Evolutionary conservation across 495 filamentous ascomycete genomes (phyloP).

Genomic region (Melanomma pulvis-pyrius): DNA sequence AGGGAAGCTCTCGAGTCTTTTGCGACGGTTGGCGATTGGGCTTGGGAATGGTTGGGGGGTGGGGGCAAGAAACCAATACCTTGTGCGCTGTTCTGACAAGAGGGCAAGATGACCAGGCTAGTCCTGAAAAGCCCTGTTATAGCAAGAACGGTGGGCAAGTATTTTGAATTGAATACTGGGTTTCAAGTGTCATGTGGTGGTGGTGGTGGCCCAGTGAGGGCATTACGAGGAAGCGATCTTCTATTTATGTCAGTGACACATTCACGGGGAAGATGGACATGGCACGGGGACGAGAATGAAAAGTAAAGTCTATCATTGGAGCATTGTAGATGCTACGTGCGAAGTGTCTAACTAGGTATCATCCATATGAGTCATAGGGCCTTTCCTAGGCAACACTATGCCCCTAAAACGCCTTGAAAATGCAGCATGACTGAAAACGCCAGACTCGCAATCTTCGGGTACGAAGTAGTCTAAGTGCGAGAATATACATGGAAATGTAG

Average conservation of each 20-base stretch:
- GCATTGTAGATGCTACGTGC: neutral
- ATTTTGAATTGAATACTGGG: no score
- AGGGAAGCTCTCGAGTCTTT: no score
- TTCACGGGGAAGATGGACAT: neutral
- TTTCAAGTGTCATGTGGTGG: no score
- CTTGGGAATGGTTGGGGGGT: no score
- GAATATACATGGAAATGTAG: neutral
- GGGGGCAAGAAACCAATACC: no score
- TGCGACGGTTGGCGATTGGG: no score
- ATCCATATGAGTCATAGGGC: slow-evolving; percentile 10
- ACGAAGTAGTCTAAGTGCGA: neutral
- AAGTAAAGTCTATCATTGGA: neutral
- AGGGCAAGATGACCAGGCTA: no score
- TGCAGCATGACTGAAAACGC: slow-evolving; percentile 12
- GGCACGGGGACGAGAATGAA: neutral
- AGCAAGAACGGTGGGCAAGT: no score
- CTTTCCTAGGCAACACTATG: slow-evolving; percentile 14
- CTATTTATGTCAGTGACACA: neutral
- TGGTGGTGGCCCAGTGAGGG: no score
- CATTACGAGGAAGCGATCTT: no score
- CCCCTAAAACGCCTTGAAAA: slow-evolving; percentile 14
- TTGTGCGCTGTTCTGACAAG: no score
- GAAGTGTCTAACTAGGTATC: slow-evolving; percentile 16
- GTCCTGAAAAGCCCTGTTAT: no score
- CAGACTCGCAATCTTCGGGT: neutral